Evolutionary conservation across 768 basidiomycete genomes (phyloP).

Genomic region (Agrocybe pediades): DNA sequence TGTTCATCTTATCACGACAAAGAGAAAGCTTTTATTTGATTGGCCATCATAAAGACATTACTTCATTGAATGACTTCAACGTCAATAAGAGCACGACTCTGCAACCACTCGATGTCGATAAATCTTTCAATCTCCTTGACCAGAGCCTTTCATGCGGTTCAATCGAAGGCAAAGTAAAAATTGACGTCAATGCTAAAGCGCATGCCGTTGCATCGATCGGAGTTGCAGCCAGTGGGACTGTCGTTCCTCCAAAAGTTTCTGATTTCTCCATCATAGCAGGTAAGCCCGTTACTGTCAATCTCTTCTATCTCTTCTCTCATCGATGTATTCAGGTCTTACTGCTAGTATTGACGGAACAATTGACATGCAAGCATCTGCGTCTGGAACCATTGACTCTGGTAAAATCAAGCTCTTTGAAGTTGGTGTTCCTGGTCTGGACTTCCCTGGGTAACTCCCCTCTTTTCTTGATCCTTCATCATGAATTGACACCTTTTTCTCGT

Average conservation of each 20-base stretch:
- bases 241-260: constrained; percentile 43
- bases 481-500: not conserved
- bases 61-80: constrained; percentile 31
- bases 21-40: no score
- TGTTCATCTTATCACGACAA: no score
- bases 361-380: constrained; percentile 34
- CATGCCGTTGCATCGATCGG: constrained; percentile 38
- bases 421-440: constrained; percentile 49
- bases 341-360: constrained; percentile 40
- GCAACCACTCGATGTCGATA: constrained; percentile 30
- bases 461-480: not conserved
- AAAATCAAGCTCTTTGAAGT: constrained; percentile 39
- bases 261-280: constrained; percentile 38
- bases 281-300: constrained; percentile 18
- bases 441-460: constrained; percentile 41
- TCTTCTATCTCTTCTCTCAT: not conserved
- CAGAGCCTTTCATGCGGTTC: constrained; percentile 28
- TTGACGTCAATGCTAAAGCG: constrained; percentile 32
- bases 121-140: constrained; percentile 33
- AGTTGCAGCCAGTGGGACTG: constrained; percentile 42
- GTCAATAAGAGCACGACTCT: constrained; percentile 32
- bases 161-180: constrained; percentile 22
- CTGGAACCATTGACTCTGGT: constrained; percentile 44
- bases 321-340: constrained; percentile 29
- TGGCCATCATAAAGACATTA: constrained; percentile 13